A percentile compares a stretch with the other conserved stretches of the same genome.
phyloP scores from a whole-genome alignment of 2,329 filamentous ascomycete genomes.

The Epichloe typhina region DNA sequence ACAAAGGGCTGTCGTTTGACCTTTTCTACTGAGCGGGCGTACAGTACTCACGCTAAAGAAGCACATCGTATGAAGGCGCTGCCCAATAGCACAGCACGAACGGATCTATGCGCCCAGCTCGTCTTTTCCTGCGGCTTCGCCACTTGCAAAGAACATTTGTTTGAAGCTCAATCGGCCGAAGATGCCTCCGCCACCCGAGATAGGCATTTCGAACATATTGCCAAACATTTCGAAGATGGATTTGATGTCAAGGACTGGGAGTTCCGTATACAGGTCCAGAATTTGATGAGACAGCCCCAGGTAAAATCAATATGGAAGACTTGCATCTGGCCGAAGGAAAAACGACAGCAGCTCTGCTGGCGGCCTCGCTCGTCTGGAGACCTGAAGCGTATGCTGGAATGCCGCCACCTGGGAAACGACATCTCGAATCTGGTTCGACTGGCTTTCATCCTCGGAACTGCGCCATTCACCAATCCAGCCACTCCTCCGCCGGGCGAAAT shows the following conservation, averaged over 20 bases:
- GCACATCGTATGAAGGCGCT: conserved; percentile 28
- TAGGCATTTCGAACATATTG: conserved; percentile 34
- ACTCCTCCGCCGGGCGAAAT: conserved; percentile 26
- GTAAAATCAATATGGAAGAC: conserved; percentile 33
- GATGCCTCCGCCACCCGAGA: conserved; percentile 25
- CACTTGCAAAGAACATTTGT: conserved; percentile 28
- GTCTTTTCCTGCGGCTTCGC: conserved; percentile 32
- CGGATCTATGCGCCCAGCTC: conserved; percentile 28
- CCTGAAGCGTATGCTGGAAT: conserved; percentile 31
- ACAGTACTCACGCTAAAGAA: conserved; percentile 30
- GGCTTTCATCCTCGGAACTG: conserved; percentile 29
- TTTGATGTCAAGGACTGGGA: conserved; percentile 30
- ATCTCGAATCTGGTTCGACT: conserved; percentile 28
- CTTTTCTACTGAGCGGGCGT: conserved; percentile 32
- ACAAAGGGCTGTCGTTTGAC: conserved; percentile 28
- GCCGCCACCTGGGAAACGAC: conserved; percentile 28
- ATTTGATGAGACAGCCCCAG: conserved; percentile 28
- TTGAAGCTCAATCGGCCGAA: conserved; percentile 24
- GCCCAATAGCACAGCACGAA: conserved; percentile 27
- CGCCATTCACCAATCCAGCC: conserved; percentile 22
- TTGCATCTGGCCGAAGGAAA: conserved; percentile 31
- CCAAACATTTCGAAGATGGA: conserved; percentile 32
- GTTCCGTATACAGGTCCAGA: conserved; percentile 29
- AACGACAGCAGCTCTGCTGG: conserved; percentile 27
- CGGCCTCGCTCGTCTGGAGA: conserved; percentile 28